Evolutionary conservation across 2,329 filamentous ascomycete genomes (phyloP).

Genomic region (Purpureocillium lavendulum): DNA sequence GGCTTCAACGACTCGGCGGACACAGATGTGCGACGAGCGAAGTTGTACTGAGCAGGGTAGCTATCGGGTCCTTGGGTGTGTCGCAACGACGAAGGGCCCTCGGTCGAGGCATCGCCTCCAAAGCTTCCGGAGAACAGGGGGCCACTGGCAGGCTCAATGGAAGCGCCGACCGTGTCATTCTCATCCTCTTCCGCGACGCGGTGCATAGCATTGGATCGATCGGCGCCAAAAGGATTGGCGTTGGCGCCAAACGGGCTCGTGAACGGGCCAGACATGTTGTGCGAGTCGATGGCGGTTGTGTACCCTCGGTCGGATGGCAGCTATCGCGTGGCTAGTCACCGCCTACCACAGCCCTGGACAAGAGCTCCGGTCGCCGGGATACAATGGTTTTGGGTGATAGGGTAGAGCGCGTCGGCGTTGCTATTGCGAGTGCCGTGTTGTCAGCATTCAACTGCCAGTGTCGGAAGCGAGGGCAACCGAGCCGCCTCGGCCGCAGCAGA

Average conservation of each 20-base stretch:
- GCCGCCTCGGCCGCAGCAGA: no score
- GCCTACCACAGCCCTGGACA: no score
- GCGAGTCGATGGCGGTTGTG: not conserved
- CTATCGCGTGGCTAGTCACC: no score
- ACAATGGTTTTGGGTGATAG: no score
- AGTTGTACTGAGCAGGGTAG: conserved; percentile 89
- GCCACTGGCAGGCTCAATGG: conserved; percentile 20
- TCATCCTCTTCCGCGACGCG: conserved; percentile 76
- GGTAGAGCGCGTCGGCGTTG: no score
- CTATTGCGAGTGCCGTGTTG: no score
- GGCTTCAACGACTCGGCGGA: conserved; percentile 96
- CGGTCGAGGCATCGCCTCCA: conserved; percentile 40
- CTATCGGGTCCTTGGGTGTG: conserved; percentile 51
- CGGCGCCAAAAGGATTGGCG: conserved; percentile 64
- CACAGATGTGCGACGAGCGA: conserved; percentile 87
- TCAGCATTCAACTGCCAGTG: no score
- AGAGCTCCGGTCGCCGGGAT: no score
- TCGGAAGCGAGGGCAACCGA: no score
- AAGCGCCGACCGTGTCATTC: conserved; percentile 61
- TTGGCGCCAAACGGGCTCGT: conserved; percentile 62
- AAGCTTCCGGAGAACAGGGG: conserved; percentile 21
- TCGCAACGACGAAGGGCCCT: conserved; percentile 37
- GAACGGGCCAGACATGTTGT: conserved; percentile 67
- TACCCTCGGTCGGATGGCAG: no score
- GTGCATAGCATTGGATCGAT: conserved; percentile 30